These are phyloP conservation scores for Fusarium protoensiforme DNA, from an alignment of 2,329 filamentous ascomycete genomes.

Conservation along the genomic window DNA sequence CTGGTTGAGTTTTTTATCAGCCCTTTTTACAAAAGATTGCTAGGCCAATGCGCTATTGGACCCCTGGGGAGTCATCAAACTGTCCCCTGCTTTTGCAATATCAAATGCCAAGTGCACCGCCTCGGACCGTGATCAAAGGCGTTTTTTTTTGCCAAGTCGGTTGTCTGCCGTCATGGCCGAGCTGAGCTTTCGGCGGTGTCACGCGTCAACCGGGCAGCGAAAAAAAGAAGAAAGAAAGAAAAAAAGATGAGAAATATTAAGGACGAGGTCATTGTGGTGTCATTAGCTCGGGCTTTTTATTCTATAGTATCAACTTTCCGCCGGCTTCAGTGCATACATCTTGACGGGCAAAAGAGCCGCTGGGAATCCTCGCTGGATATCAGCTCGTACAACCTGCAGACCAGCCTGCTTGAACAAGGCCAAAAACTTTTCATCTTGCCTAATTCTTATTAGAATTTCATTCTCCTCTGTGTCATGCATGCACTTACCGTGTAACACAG, in stretches of 20 bases:
- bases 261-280: not conserved
- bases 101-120: constrained; percentile 4
- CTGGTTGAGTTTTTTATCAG: not conserved
- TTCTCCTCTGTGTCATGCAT: not conserved
- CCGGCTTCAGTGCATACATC: constrained; percentile 79
- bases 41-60: not conserved
- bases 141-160: not conserved
- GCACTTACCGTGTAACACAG: constrained; percentile 74
- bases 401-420: constrained; percentile 76
- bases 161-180: not conserved
- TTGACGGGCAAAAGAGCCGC: constrained; percentile 77
- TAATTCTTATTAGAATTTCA: constrained; percentile 39
- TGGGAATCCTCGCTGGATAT: constrained; percentile 77
- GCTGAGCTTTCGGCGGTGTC: not conserved
- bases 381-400: constrained; percentile 74
- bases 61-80: not conserved
- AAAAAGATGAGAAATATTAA: not conserved
- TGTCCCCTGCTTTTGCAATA: not conserved
- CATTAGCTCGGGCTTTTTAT: not conserved
- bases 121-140: not conserved
- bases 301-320: not conserved
- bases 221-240: not conserved
- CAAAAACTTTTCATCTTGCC: constrained; percentile 78
- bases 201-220: not conserved
- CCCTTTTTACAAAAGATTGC: not conserved